A percentile compares a stretch with the other conserved stretches of the same genome.
Evolutionary conservation across 768 basidiomycete species (phyloP).

Genomic region (Cystobasidium onofrii): DNA sequence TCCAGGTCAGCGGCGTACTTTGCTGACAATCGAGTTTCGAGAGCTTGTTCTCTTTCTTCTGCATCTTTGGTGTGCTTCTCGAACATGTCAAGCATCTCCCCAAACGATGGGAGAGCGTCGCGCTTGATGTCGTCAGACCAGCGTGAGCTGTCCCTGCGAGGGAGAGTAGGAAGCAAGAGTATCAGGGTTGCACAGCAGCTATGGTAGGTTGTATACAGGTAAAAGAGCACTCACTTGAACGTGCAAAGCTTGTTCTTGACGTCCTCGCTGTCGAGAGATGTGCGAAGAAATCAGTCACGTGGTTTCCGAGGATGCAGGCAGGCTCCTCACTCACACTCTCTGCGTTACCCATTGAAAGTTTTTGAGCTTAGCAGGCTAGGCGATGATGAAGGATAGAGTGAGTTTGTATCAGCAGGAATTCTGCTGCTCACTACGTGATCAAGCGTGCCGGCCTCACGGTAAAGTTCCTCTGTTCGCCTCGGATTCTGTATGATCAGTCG

Average conservation of each 20-base stretch:
- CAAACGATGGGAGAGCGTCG: background rate
- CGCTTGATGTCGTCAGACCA: background rate
- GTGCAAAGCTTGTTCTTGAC: background rate
- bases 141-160: background rate
- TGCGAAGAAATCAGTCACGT: too few species aligned
- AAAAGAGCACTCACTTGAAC: background rate
- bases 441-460: too few species aligned
- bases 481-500: background rate
- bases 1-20: background rate
- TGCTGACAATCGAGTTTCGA: background rate
- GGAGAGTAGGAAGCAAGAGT: too few species aligned
- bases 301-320: background rate
- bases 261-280: background rate
- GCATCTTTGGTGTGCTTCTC: background rate
- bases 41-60: background rate
- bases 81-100: background rate
- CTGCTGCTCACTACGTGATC: too few species aligned
- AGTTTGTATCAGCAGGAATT: too few species aligned
- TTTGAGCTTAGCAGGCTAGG: background rate
- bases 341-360: background rate
- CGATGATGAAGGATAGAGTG: background rate
- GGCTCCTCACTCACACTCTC: background rate
- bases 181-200: too few species aligned
- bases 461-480: too few species aligned
- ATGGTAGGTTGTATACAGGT: too few species aligned